Conservation (phyloP, 202 grass and related monocot genomes). For the Zoysia matrella region DNA sequence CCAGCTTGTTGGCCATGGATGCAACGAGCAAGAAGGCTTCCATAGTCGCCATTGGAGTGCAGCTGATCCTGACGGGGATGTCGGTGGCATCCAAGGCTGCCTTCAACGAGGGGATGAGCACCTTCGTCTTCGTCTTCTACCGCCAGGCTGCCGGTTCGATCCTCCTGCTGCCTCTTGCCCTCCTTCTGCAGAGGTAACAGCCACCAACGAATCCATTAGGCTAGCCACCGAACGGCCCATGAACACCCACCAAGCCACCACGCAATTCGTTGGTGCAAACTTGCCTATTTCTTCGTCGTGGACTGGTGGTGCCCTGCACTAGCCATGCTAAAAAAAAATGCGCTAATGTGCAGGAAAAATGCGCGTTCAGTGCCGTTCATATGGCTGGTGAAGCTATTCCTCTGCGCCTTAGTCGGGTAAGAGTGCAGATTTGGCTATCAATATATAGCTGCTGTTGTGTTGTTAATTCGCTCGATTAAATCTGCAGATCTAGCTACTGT, state of each 20-base stretch:
- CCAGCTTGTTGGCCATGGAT: slow-evolving; percentile 8
- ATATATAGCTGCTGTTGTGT: not conserved
- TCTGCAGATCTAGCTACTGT: not conserved
- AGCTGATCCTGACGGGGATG: slow-evolving; percentile 42
- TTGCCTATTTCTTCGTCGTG: not conserved
- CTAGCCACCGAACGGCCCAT: not conserved
- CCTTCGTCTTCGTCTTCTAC: slow-evolving; percentile 49
- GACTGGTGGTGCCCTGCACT: not conserved
- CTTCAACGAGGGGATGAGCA: slow-evolving; percentile 51
- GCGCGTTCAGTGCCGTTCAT: slow-evolving; percentile 34
- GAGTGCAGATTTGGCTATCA: not conserved
- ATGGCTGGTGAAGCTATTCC: slow-evolving; percentile 52
- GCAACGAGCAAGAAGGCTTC: slow-evolving; percentile 44
- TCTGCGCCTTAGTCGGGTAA: slow-evolving; percentile 53
- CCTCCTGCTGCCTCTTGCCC: slow-evolving; percentile 39
- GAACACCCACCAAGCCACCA: not conserved
- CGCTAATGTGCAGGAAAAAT: slow-evolving; percentile 32
- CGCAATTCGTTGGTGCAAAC: not conserved
- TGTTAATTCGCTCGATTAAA: not conserved
- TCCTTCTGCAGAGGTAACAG: slow-evolving; percentile 45
- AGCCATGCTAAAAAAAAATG: not conserved
- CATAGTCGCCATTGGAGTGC: slow-evolving; percentile 38
- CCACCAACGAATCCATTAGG: not conserved
- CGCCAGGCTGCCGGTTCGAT: slow-evolving; percentile 11
- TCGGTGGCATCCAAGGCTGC: slow-evolving; percentile 52